Conservation (phyloP, 1,284 basidiomycete species). For the Cutaneotrichosporon daszewskae region DNA sequence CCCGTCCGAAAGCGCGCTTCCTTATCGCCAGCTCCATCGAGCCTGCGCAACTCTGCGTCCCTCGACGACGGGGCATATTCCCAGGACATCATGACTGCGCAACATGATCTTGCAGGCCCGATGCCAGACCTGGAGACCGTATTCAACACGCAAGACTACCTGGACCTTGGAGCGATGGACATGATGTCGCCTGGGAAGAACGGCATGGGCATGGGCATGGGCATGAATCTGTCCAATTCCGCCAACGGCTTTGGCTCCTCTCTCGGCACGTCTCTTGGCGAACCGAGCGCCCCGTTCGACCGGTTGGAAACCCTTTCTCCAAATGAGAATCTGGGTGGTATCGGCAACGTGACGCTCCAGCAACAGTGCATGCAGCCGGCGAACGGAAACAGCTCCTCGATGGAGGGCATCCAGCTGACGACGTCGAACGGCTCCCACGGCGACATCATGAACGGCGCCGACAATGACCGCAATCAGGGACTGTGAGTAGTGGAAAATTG, state of each 20-base stretch:
- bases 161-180: constrained; percentile 30
- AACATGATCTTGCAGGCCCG: constrained; percentile 14
- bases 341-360: constrained; percentile 8
- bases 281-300: constrained; percentile 30
- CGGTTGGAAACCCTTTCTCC: constrained; percentile 32
- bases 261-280: constrained; percentile 21
- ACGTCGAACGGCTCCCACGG: constrained; percentile 4
- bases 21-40: constrained; percentile 35
- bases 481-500: constrained; percentile 1
- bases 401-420: constrained; percentile 15
- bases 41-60: constrained; percentile 49
- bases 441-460: constrained; percentile 1
- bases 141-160: constrained; percentile 44
- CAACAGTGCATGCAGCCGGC: constrained; percentile 8
- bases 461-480: constrained; percentile 1
- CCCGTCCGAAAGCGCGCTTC: constrained; percentile 62
- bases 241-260: neutral
- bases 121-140: constrained; percentile 36
- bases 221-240: no score
- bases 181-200: constrained; percentile 12
- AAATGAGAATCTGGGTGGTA: constrained; percentile 18
- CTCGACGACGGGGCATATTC: constrained; percentile 42
- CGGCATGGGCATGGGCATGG: no score
- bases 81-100: constrained; percentile 26
- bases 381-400: constrained; percentile 1